Conservation (phyloP, 208 protist genomes). For the Trypanosoma boissoni region DNA sequence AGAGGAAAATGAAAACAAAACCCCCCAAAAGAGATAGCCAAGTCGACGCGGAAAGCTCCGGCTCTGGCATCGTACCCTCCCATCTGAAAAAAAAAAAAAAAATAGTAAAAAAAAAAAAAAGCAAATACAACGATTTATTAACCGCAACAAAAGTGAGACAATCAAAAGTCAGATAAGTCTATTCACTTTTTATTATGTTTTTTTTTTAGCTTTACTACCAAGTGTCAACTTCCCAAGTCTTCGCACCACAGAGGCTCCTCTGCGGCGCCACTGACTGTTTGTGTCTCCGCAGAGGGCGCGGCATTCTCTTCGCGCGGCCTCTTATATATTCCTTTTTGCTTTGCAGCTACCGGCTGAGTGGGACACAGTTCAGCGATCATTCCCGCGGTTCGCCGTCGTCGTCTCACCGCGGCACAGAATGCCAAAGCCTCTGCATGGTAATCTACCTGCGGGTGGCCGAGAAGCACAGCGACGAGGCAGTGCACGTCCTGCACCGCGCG, state of each 20-base stretch:
- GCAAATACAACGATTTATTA: too few relatives aligned
- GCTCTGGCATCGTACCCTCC: too few relatives aligned
- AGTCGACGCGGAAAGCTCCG: too few relatives aligned
- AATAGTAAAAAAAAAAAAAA: too few relatives aligned
- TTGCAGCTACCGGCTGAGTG: not conserved
- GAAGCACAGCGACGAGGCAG: constrained; percentile 45
- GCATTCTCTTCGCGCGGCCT: not conserved
- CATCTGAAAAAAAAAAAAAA: too few relatives aligned
- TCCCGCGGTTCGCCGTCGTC: constrained; percentile 9
- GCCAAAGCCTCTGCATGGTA: constrained; percentile 44
- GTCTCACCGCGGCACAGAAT: constrained; percentile 14
- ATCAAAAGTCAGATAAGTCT: too few relatives aligned
- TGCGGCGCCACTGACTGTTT: not conserved
- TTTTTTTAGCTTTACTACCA: not conserved
- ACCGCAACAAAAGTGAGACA: too few relatives aligned
- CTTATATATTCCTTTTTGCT: not conserved
- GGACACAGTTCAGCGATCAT: not conserved
- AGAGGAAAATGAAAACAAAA: too few relatives aligned
- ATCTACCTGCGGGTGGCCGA: constrained; percentile 37
- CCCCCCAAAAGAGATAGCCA: too few relatives aligned
- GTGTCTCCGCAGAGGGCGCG: too few relatives aligned
- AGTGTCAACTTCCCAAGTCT: not conserved
- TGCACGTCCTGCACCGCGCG: constrained; percentile 40
- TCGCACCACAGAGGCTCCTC: constrained; percentile 19
- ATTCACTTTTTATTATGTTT: constrained; percentile 9